These are phyloP conservation scores for Holtermannia corniformis DNA, from an alignment of 768 basidiomycete genomes.

Conservation along the genomic window DNA sequence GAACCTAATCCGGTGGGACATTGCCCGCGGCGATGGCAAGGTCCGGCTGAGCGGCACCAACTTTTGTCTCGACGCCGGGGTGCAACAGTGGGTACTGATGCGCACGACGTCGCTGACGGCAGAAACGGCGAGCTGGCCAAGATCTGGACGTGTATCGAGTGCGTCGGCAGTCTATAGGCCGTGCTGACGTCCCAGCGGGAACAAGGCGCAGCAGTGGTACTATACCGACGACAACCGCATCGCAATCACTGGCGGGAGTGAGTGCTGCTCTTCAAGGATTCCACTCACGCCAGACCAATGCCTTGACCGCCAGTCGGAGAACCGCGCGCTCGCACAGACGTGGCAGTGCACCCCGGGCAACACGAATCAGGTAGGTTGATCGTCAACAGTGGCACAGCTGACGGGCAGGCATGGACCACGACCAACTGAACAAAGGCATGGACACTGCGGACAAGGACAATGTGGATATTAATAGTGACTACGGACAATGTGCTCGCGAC, in stretches of 20 bases:
- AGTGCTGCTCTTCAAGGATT: too few species aligned
- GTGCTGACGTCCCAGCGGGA: background rate
- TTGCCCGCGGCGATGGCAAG: slow-evolving; percentile 10
- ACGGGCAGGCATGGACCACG: background rate
- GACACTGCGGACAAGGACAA: too few species aligned
- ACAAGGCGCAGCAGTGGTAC: background rate
- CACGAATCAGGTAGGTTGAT: background rate
- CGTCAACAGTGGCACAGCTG: background rate
- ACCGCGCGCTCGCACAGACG: background rate
- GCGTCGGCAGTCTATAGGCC: too few species aligned
- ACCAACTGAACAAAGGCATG: background rate
- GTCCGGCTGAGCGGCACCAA: slow-evolving; percentile 9
- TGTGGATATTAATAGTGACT: too few species aligned
- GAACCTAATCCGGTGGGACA: slow-evolving; percentile 12
- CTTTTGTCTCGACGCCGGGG: slow-evolving; percentile 14
- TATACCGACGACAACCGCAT: background rate
- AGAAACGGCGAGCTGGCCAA: background rate
- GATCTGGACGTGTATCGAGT: background rate
- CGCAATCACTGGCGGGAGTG: background rate
- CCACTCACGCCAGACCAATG: too few species aligned
- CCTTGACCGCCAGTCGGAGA: background rate
- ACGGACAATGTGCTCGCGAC: too few species aligned
- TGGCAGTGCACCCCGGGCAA: background rate
- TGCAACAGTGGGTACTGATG: too few species aligned
- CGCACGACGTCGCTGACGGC: background rate